A percentile compares a stretch with the other conserved stretches of the same genome.
Evolutionary conservation across 1,139 yeast genomes (phyloP).

Genomic region (Pichia sp.): DNA sequence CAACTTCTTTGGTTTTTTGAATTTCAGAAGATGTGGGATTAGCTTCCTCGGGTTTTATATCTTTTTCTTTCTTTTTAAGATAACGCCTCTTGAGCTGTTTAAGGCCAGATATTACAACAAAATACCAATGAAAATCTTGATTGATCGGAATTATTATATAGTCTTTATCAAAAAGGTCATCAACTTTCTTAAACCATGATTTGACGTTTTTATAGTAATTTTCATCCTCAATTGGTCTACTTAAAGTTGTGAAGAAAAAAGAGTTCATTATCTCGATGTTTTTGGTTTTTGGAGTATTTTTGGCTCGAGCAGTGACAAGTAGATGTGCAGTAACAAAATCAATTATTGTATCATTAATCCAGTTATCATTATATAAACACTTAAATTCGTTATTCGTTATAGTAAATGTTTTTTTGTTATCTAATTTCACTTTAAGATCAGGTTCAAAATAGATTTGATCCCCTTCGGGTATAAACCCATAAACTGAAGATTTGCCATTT

Average conservation of each 20-base stretch:
- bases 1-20: too few relatives aligned
- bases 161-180: conserved; percentile 55
- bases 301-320: conserved; percentile 34
- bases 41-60: too few relatives aligned
- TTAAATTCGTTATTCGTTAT: conserved; percentile 56
- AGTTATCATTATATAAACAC: conserved; percentile 60
- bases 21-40: too few relatives aligned
- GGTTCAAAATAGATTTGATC: conserved; percentile 40
- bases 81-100: conserved; percentile 29
- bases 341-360: conserved; percentile 70
- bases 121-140: conserved; percentile 81
- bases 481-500: conserved; percentile 11
- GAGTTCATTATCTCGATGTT: conserved; percentile 70
- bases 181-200: conserved; percentile 66
- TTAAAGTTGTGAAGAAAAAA: conserved; percentile 69
- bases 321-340: conserved; percentile 64
- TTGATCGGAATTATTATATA: conserved; percentile 77
- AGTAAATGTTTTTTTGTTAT: conserved; percentile 40
- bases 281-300: conserved; percentile 22
- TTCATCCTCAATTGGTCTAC: conserved; percentile 23
- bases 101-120: conserved; percentile 56
- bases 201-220: conserved; percentile 58
- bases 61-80: neutral
- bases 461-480: conserved; percentile 22
- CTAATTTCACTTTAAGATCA: conserved; percentile 42